Conservation (phyloP, 495 filamentous ascomycete genomes). For the Penicillium robsamsonii region DNA sequence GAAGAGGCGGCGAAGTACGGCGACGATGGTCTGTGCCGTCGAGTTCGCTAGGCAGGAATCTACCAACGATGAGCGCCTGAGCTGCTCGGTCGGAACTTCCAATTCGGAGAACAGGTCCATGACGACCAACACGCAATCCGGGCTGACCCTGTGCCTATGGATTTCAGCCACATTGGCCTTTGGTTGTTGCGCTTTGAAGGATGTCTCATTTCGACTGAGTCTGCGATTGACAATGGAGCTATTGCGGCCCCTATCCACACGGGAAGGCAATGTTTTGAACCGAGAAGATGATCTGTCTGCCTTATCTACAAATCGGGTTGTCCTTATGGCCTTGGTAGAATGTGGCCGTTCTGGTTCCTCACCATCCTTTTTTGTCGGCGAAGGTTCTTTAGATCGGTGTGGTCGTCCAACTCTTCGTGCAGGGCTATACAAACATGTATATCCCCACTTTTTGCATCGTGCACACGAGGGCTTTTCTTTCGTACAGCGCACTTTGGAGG, state of each 20-base stretch:
- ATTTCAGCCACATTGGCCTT: background rate
- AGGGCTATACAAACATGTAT: conserved; percentile 41
- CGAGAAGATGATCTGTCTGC: conserved; percentile 3
- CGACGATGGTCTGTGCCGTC: conserved; percentile 2
- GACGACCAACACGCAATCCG: conserved; percentile 4
- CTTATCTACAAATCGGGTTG: conserved; percentile 6
- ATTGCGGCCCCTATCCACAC: background rate
- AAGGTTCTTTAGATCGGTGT: conserved; percentile 8
- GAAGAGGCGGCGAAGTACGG: conserved; percentile 8
- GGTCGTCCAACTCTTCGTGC: conserved; percentile 29
- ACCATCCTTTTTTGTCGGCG: background rate
- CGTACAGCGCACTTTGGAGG: conserved; percentile 40
- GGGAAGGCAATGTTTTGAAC: background rate
- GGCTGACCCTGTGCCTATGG: background rate
- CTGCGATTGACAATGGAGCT: background rate
- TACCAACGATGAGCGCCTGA: background rate
- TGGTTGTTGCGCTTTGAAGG: background rate
- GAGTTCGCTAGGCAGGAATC: background rate
- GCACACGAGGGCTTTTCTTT: conserved; percentile 37
- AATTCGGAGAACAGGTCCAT: conserved; percentile 9
- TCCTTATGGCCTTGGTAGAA: background rate
- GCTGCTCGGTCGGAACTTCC: conserved; percentile 2
- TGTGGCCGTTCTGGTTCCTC: conserved; percentile 3
- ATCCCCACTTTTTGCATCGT: conserved; percentile 34
- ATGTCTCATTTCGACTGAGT: background rate